Base-by-base conservation (phyloP, 495 filamentous ascomycete species). In the Penicillium salamii region DNA sequence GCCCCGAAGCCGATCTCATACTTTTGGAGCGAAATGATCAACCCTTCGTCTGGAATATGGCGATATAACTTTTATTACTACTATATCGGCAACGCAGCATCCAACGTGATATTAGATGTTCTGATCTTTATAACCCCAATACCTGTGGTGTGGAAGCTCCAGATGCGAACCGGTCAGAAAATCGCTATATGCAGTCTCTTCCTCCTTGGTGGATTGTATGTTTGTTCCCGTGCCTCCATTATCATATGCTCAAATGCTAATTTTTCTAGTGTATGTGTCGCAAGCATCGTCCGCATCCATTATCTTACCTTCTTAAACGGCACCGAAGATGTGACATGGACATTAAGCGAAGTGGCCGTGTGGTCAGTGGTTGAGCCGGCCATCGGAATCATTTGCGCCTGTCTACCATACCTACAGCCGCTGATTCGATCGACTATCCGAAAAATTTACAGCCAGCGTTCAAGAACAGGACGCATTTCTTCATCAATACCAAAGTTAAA, bases 91-190 rank as follows among this genome's bases (percentile, higher is more conserved):
- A 80, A 76, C 1, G 75, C 77, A 8, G 55, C 61, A 5, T 69
- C 77, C 49, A 79, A 79, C 52, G 78, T 82, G 42, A 13, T 77
- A 12, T 68, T 72, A 12, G 80, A 82, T 52, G 58, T 78, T 26
- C 73, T 74, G 65, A 77, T 83, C 46, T 50, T 83, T 33, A 20
- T 61, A 2, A 69, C 82, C 1, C 80, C 79, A 5, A 53, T 81
- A 24, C 66, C 63, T 5, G 75, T 73, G 0, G 62, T 82, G 2
- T 64, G 62, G 46, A 47, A 55, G 0, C 59, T 77, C 39, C 65
- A 73, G 42, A 69, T 75, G 31, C 75, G 65, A n/a, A 49, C 50
- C 0, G 65, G 59, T 6, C 74, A 79, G 32, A 76, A 76, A 48
- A 32, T 72, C 15, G 73, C 69, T 13, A 66, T 82, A 5, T 67